Evolutionary conservation across 805 yeast genomes (phyloP).

Genomic region (Pichia kluyveri): DNA sequence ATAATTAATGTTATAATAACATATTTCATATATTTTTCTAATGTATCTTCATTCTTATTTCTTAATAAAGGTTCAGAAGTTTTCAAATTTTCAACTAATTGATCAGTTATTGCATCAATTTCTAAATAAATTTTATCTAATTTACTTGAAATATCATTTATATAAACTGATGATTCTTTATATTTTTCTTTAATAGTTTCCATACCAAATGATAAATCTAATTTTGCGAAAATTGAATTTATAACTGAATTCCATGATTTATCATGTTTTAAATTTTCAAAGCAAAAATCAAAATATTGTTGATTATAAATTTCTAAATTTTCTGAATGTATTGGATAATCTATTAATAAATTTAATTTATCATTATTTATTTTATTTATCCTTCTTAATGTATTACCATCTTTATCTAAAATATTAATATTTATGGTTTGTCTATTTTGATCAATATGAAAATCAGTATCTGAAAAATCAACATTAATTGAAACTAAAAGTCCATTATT

Average conservation of each 20-base stretch:
- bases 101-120: slow-evolving; percentile 10
- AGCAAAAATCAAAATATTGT: slow-evolving; percentile 23
- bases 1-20: slow-evolving; percentile 8
- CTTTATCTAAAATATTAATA: slow-evolving; percentile 20
- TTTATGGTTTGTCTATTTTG: slow-evolving; percentile 18
- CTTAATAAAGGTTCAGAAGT: slow-evolving; percentile 17
- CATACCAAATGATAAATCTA: slow-evolving; percentile 20
- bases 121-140: slow-evolving; percentile 14
- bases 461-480: slow-evolving; percentile 14
- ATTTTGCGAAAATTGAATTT: slow-evolving; percentile 10
- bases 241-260: slow-evolving; percentile 22
- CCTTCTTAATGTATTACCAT: slow-evolving; percentile 21
- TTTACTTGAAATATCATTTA: slow-evolving; percentile 1
- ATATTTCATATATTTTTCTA: slow-evolving; percentile 11
- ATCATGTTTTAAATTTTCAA: slow-evolving; percentile 23
- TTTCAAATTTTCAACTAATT: neutral
- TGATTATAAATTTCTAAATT: slow-evolving; percentile 6
- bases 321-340: slow-evolving; percentile 14
- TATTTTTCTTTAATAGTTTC: slow-evolving; percentile 17
- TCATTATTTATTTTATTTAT: slow-evolving; percentile 14
- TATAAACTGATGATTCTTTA: slow-evolving; percentile 11
- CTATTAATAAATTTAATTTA: slow-evolving; percentile 14
- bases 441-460: slow-evolving; percentile 9
- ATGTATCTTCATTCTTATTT: slow-evolving; percentile 21
- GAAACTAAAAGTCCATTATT: slow-evolving; percentile 14